phyloP scores from a whole-genome alignment of 2,329 filamentous ascomycete species.

The Hymenotorrendiella dingleyae region DNA sequence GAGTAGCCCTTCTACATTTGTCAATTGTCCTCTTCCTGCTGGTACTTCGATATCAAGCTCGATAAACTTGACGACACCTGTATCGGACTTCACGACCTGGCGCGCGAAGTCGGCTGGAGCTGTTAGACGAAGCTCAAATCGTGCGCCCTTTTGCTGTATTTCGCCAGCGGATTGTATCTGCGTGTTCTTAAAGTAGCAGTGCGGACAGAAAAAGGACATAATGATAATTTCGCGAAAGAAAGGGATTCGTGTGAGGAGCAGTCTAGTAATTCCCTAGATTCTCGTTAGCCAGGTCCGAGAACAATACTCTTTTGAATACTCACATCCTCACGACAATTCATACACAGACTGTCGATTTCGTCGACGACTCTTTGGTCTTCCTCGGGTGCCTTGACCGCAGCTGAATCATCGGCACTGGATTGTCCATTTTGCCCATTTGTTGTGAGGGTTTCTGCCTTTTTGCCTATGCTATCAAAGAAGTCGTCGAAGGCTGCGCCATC shows the following conservation, averaged over 20 bases:
- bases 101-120: conserved; percentile 68
- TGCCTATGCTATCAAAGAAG: conserved; percentile 58
- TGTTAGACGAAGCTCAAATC: conserved; percentile 77
- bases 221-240: conserved; percentile 97
- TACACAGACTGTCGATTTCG: conserved; percentile 73
- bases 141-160: conserved; percentile 82
- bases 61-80: conserved; percentile 77
- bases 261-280: conserved; percentile 68
- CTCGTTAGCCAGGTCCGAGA: conserved; percentile 1
- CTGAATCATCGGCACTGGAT: conserved; percentile 13
- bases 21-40: conserved; percentile 81
- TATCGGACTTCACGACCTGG: conserved; percentile 89
- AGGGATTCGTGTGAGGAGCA: conserved; percentile 87
- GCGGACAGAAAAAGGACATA: conserved; percentile 90
- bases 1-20: conserved; percentile 87
- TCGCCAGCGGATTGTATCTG: conserved; percentile 89
- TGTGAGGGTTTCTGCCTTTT: conserved; percentile 50
- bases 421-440: conserved; percentile 30
- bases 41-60: conserved; percentile 93
- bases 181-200: conserved; percentile 86
- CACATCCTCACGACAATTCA: conserved; percentile 80
- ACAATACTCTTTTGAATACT: conserved; percentile 15
- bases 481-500: conserved; percentile 42
- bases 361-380: conserved; percentile 54
- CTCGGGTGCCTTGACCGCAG: conserved; percentile 13